Conservation (phyloP, 345 rosid species). For the Brassica carinata region DNA sequence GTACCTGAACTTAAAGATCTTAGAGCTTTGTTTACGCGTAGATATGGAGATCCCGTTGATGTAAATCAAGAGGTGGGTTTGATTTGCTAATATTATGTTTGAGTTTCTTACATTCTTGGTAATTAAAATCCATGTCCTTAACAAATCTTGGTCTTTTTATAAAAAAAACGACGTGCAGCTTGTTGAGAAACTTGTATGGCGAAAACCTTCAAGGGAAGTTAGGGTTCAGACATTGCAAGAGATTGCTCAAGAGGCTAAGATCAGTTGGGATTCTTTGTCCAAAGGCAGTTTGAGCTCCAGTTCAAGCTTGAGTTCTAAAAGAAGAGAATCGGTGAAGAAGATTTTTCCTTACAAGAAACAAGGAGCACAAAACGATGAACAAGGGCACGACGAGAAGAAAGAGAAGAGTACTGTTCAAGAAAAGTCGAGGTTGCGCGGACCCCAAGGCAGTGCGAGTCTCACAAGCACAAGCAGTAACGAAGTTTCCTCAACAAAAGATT, state of each 20-base stretch:
- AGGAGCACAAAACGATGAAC: conserved; percentile 33
- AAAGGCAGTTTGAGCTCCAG: conserved; percentile 50
- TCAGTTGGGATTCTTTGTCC: conserved; percentile 56
- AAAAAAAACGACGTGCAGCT: conserved; percentile 44
- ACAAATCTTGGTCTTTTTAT: background rate
- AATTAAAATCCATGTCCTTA: background rate
- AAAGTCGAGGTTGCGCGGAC: conserved; percentile 45
- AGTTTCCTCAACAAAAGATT: conserved; percentile 28
- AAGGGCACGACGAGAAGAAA: conserved; percentile 24
- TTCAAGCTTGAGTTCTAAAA: conserved; percentile 34
- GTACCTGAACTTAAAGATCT: conserved; percentile 79
- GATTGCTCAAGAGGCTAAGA: conserved; percentile 54
- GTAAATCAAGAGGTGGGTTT: conserved; percentile 59
- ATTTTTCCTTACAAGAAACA: conserved; percentile 40
- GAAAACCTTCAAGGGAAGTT: conserved; percentile 47
- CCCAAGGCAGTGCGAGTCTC: conserved; percentile 20
- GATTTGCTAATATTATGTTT: background rate
- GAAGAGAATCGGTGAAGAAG: conserved; percentile 49
- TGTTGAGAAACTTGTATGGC: conserved; percentile 44
- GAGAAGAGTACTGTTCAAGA: conserved; percentile 5
- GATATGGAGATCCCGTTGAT: conserved; percentile 58
- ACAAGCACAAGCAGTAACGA: conserved; percentile 7
- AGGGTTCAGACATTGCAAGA: conserved; percentile 61
- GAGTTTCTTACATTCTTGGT: conserved; percentile 3
- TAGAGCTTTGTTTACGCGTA: conserved; percentile 50